Conservation (phyloP, 192 early-diverging fungal genomes). For the Radiomyces spectabilis region DNA sequence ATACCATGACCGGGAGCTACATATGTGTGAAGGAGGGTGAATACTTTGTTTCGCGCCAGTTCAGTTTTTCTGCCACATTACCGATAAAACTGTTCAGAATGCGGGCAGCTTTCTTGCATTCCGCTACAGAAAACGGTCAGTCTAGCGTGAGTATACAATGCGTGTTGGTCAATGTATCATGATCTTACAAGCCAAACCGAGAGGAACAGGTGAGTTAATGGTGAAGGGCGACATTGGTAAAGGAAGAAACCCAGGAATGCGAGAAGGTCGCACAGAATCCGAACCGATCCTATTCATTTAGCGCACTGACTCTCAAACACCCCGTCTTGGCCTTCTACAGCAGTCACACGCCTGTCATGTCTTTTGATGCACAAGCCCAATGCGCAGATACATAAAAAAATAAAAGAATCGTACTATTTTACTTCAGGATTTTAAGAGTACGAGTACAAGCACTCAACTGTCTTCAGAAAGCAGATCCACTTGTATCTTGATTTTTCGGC, state of each 20-base stretch:
- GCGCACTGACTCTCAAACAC: no score
- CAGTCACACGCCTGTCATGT: no score
- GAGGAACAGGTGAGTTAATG: constrained; percentile 33
- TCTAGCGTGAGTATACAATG: background rate
- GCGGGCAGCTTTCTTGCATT: constrained; percentile 24
- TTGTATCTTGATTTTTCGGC: background rate
- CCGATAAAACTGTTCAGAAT: constrained; percentile 23
- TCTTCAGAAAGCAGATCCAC: background rate
- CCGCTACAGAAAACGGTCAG: constrained; percentile 1
- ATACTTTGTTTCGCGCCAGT: background rate
- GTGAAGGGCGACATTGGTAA: background rate
- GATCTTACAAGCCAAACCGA: constrained; percentile 19
- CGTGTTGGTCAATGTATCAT: background rate
- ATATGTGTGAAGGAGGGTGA: no score
- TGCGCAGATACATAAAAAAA: no score
- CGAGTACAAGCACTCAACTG: no score
- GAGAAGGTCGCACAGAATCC: no score
- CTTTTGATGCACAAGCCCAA: no score
- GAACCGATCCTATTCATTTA: no score
- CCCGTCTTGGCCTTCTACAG: no score
- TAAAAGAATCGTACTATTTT: no score
- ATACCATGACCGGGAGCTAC: constrained; percentile 38
- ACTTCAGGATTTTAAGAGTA: no score
- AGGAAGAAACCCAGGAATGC: background rate
- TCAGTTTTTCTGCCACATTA: background rate